Evolutionary conservation across 345 rosid species (phyloP).

Genomic region (Euphorbia pulcherrima): DNA sequence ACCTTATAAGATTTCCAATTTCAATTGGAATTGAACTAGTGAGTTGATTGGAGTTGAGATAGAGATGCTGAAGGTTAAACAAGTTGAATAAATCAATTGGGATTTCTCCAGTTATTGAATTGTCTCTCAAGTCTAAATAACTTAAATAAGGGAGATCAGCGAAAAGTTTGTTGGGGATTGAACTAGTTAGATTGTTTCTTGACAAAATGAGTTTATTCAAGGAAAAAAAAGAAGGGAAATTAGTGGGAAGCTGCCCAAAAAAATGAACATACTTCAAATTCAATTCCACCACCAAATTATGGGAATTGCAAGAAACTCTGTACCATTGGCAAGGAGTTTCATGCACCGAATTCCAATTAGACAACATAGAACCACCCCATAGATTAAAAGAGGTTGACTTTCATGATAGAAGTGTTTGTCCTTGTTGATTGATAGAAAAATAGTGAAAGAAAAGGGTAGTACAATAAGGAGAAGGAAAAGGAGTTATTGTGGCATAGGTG

Average conservation of each 20-base stretch:
- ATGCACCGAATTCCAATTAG: conserved; percentile 34
- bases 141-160: conserved; percentile 34
- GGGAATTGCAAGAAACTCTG: conserved; percentile 42
- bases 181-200: conserved; percentile 68
- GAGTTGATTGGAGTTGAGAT: conserved; percentile 59
- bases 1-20: conserved; percentile 55
- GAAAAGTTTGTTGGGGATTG: conserved; percentile 50
- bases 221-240: conserved; percentile 41
- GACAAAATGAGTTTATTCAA: too few species aligned
- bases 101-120: conserved; percentile 60
- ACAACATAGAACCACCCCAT: conserved; percentile 29
- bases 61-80: too few species aligned
- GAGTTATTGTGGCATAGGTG: too few species aligned
- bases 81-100: conserved; percentile 54
- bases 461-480: conserved; percentile 18
- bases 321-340: conserved; percentile 56
- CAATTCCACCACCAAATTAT: conserved; percentile 37
- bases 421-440: conserved; percentile 46
- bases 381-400: conserved; percentile 39
- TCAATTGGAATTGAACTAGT: conserved; percentile 54
- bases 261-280: conserved; percentile 46
- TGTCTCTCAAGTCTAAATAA: conserved; percentile 60
- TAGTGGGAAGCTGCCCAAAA: conserved; percentile 41
- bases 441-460: conserved; percentile 17
- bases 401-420: conserved; percentile 59